Percentiles rank a stretch among this genome's conserved stretches.
phyloP scores from a whole-genome alignment of 495 filamentous ascomycete species.

The Xylaria venustula region DNA sequence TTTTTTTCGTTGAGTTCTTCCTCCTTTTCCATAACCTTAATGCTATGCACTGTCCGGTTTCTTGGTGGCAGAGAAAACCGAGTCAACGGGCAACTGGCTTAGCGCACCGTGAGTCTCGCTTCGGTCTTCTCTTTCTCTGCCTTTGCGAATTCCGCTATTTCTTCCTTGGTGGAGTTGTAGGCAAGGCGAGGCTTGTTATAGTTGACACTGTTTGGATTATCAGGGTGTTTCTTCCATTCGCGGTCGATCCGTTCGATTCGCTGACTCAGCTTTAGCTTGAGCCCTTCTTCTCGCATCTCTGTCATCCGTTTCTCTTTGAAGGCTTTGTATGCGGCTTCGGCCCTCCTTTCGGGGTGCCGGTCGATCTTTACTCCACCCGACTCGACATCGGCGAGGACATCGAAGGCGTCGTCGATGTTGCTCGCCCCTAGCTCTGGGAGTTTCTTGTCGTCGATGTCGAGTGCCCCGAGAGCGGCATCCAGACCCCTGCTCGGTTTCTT shows the following conservation, averaged over 20 bases:
- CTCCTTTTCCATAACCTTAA: not conserved
- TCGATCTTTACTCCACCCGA: constrained; percentile 66
- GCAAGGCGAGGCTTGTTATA: constrained; percentile 67
- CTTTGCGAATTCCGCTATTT: constrained; percentile 64
- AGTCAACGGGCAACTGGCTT: not conserved
- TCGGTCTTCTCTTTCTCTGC: constrained; percentile 75
- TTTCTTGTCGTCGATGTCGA: constrained; percentile 24
- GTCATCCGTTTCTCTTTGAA: constrained; percentile 81
- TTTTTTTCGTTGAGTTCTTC: too few relatives aligned
- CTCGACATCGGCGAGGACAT: constrained; percentile 49
- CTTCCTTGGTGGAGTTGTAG: constrained; percentile 77
- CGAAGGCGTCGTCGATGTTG: constrained; percentile 87
- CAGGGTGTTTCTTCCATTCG: constrained; percentile 88
- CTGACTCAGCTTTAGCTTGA: constrained; percentile 76
- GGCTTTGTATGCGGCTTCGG: constrained; percentile 82
- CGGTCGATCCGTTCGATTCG: constrained; percentile 73
- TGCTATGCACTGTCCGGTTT: too few relatives aligned
- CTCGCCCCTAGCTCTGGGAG: constrained; percentile 65
- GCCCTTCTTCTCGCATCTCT: constrained; percentile 79
- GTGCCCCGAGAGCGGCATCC: constrained; percentile 14
- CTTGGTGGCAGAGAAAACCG: not conserved
- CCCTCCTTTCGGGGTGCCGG: constrained; percentile 79
- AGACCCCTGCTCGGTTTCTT: constrained; percentile 57
- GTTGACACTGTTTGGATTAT: constrained; percentile 70
- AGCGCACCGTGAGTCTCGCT: constrained; percentile 14